Base-by-base conservation (phyloP, 257 asterid genomes). In the Capsicum chinense region DNA sequence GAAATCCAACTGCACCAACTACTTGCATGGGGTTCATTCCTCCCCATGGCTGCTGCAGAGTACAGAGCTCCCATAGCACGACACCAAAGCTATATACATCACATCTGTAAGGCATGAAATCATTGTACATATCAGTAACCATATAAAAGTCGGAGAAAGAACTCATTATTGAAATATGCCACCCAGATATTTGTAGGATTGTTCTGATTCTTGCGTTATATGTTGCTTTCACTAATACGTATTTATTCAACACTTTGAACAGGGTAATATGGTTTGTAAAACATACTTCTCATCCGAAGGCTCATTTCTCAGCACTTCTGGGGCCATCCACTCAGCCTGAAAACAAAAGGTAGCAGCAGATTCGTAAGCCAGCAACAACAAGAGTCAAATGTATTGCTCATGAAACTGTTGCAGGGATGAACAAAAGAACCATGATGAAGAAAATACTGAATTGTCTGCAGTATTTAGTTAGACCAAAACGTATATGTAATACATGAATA, bases 261-360 rank as follows among this genome's bases (percentile, higher is more conserved):
- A 39, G 50, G 21, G 81, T 54, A 78, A 78, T 14, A 7, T 78
- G 81, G 60, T 54, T 26, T 52, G 4, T 26, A 78, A 78, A 48
- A 74, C 95, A 63, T 93, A 97, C 99, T 97, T 97, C 85, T 97
- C 99, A 50, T 97, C 92, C 33, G 98, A 97, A 80, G 97, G 99
- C 87, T 97, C 99, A 69, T 97, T 97, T 91, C 99, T 88, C 88
- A 97, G 92, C 84, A 97, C 99, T 92, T 97, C 99, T 12, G 99
- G 99, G 83, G 99, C 99, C 99, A 97, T 97, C 99, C 99, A 97
- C 90, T 97, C 99, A 58, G 99, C 99, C 99, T 97, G 94, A 85
- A 84, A 69, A 88, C 81, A 78, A 78, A 76, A 78, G 11, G 81
- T 13, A 26, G 81, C 81, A 78, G 81, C 48, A 78, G 81, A 78